A percentile compares a stretch with the other conserved stretches of the same genome.
phyloP scores from a whole-genome alignment of 495 filamentous ascomycete genomes.

The Neurospora sp. region DNA sequence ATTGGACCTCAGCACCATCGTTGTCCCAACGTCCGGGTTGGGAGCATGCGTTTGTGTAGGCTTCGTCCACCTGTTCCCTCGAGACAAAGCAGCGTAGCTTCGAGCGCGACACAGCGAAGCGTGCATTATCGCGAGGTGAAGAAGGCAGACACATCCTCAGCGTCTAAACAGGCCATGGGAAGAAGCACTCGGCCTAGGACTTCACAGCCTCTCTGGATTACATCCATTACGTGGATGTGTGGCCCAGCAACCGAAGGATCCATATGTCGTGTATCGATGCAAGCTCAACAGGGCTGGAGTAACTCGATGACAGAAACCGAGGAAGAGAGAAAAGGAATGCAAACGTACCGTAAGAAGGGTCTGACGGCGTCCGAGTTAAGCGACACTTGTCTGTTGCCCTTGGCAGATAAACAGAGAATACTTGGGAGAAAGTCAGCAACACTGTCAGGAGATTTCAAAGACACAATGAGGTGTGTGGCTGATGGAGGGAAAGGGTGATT shows the following conservation, averaged over 20 bases:
- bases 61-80: background rate
- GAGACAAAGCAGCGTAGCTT: background rate
- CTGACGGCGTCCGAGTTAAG: constrained; percentile 1
- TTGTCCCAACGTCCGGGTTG: background rate
- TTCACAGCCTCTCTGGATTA: background rate
- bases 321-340: constrained; percentile 8
- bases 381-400: background rate
- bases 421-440: background rate
- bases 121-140: background rate
- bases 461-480: background rate
- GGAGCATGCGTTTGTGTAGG: background rate
- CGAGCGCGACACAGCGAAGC: background rate
- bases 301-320: constrained; percentile 1
- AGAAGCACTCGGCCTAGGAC: background rate
- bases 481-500: background rate
- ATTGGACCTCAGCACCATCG: background rate
- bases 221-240: constrained; percentile 6
- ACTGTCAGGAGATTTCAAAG: background rate
- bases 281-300: constrained; percentile 9
- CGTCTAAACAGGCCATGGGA: background rate
- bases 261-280: constrained; percentile 14
- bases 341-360: constrained; percentile 15
- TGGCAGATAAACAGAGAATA: background rate
- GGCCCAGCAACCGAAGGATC: constrained; percentile 1
- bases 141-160: background rate